These are phyloP conservation scores for Capsella bursapastoris DNA, from an alignment of 345 rosid genomes.

Conservation along the genomic window DNA sequence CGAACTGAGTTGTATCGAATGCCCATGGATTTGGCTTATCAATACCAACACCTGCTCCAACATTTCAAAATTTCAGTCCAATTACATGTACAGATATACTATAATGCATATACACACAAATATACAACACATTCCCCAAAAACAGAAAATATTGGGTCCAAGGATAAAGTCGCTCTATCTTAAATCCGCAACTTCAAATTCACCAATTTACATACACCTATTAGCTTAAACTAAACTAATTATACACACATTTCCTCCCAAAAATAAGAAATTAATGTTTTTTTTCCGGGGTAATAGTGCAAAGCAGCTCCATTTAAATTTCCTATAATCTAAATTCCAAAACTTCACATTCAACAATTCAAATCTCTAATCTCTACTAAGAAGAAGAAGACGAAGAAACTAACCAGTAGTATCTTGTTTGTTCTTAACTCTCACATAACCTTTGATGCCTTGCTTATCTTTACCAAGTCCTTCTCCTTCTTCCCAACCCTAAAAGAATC, in stretches of 20 bases:
- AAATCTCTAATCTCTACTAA: background rate
- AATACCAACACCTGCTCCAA: slow-evolving; percentile 73
- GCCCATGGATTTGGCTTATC: slow-evolving; percentile 97
- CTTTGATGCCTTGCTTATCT: slow-evolving; percentile 97
- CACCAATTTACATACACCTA: background rate
- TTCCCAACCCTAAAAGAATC: slow-evolving; percentile 81
- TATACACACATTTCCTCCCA: background rate
- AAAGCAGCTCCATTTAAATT: background rate
- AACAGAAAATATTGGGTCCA: background rate
- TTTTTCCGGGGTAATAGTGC: background rate
- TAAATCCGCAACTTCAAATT: background rate
- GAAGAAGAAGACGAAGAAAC: slow-evolving; percentile 30
- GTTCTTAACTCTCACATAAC: slow-evolving; percentile 82
- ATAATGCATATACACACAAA: background rate
- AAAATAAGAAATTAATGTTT: background rate
- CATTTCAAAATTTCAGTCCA: background rate
- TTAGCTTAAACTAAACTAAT: background rate
- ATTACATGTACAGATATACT: slow-evolving; percentile 1
- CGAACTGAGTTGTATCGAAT: slow-evolving; percentile 92
- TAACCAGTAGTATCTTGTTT: slow-evolving; percentile 84
- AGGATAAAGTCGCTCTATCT: slow-evolving; percentile 4
- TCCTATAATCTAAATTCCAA: background rate
- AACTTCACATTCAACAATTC: background rate
- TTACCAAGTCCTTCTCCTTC: slow-evolving; percentile 99
- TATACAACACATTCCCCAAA: background rate